These are phyloP conservation scores for Vitis hybrid DNA, from an alignment of 177 flowering plant species.

Conservation along the genomic window DNA sequence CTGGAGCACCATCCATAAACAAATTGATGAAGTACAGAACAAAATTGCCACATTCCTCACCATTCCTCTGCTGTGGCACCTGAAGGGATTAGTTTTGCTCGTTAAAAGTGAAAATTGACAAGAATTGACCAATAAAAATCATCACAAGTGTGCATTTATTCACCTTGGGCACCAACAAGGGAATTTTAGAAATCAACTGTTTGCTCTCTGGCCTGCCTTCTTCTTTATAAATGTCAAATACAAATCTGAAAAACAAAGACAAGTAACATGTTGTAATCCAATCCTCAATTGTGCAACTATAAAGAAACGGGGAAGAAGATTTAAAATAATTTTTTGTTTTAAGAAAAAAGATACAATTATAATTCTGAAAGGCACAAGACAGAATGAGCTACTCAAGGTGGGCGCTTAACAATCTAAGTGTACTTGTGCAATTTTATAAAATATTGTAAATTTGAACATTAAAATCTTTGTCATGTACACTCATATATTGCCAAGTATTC, in stretches of 20 bases:
- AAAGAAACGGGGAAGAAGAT: not conserved
- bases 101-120: constrained; percentile 1
- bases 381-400: no score
- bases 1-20: constrained; percentile 67
- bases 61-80: constrained; percentile 84
- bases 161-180: constrained; percentile 78
- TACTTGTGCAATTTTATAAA: no score
- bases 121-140: not conserved
- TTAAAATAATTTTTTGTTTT: not conserved
- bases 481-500: no score
- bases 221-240: constrained; percentile 47
- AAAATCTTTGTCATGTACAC: no score
- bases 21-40: constrained; percentile 68
- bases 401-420: no score
- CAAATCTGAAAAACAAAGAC: constrained; percentile 34
- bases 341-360: no score
- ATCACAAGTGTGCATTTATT: not conserved
- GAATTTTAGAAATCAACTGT: constrained; percentile 42
- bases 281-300: not conserved
- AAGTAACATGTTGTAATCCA: not conserved
- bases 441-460: no score
- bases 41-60: constrained; percentile 64
- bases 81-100: constrained; percentile 21
- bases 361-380: no score
- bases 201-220: constrained; percentile 42